A percentile compares a stretch with the other conserved stretches of the same genome.
phyloP scores from a whole-genome alignment of 352 stramenopile genomes.

The Phytophthora cajani region DNA sequence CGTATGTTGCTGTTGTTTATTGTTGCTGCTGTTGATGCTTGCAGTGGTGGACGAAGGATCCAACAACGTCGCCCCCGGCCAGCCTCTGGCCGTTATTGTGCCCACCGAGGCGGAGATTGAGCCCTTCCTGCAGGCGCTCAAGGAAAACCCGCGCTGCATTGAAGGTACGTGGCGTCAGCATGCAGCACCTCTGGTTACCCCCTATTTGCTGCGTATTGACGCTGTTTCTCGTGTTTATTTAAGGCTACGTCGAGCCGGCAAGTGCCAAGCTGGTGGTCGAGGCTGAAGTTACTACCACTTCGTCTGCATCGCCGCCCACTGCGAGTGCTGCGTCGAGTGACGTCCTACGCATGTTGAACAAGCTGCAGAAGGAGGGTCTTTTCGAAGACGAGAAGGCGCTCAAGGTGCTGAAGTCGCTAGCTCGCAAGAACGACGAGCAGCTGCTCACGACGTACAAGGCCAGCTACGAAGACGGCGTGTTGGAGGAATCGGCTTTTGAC shows the following conservation, averaged over 20 bases:
- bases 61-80: constrained; percentile 63
- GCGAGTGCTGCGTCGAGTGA: constrained; percentile 61
- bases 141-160: constrained; percentile 62
- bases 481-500: constrained; percentile 71
- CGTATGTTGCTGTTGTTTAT: constrained; percentile 1
- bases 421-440: constrained; percentile 82
- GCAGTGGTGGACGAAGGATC: constrained; percentile 70
- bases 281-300: constrained; percentile 15
- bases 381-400: constrained; percentile 71
- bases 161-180: constrained; percentile 48
- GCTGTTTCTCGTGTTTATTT: neutral
- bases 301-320: constrained; percentile 19
- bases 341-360: constrained; percentile 75
- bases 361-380: constrained; percentile 82
- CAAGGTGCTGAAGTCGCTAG: constrained; percentile 86
- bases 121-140: constrained; percentile 65
- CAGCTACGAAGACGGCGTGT: constrained; percentile 66
- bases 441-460: constrained; percentile 82
- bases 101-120: constrained; percentile 63
- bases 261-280: constrained; percentile 19
- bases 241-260: constrained; percentile 47
- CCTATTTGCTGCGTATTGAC: neutral
- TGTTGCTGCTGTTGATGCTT: neutral
- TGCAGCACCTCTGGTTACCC: neutral
- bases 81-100: constrained; percentile 83